Percentiles rank a stretch among this genome's conserved stretches.
Evolutionary conservation across 306 rosid species (phyloP).

Genomic region (Vigna radiata): DNA sequence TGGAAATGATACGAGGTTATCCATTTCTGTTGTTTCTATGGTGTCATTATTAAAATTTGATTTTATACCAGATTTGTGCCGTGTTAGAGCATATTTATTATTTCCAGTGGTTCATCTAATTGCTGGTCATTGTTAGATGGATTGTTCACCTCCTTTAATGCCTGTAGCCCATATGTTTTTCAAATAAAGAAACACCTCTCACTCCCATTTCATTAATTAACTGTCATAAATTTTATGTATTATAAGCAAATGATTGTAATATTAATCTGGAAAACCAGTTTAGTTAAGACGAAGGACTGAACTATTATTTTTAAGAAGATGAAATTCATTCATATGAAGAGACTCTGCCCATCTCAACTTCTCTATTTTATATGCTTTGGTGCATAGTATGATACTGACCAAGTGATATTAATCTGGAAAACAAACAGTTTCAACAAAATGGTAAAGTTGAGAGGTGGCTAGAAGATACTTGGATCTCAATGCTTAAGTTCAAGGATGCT

Average conservation of each 20-base stretch:
- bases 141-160: constrained; percentile 15
- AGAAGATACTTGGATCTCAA: constrained; percentile 95
- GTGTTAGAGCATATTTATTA: neutral
- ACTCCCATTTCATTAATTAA: neutral
- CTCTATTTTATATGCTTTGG: neutral
- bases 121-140: constrained; percentile 7
- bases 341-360: neutral
- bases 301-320: neutral
- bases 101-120: constrained; percentile 6
- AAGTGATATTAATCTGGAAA: constrained; percentile 42
- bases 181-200: neutral
- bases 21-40: constrained; percentile 26
- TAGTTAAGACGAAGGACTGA: neutral
- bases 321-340: neutral
- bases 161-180: neutral
- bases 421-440: constrained; percentile 67
- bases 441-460: constrained; percentile 98
- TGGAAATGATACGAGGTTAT: neutral
- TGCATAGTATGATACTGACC: constrained; percentile 43
- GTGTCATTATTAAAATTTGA: neutral
- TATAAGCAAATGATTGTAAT: neutral
- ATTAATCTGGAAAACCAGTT: neutral
- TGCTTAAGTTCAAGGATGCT: constrained; percentile 87
- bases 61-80: neutral
- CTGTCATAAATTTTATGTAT: neutral